Evolutionary conservation across 2,329 filamentous ascomycete genomes (phyloP), one percentile per base, ranked within the genome.

Genomic region (Coleophoma crateriformis): DNA sequence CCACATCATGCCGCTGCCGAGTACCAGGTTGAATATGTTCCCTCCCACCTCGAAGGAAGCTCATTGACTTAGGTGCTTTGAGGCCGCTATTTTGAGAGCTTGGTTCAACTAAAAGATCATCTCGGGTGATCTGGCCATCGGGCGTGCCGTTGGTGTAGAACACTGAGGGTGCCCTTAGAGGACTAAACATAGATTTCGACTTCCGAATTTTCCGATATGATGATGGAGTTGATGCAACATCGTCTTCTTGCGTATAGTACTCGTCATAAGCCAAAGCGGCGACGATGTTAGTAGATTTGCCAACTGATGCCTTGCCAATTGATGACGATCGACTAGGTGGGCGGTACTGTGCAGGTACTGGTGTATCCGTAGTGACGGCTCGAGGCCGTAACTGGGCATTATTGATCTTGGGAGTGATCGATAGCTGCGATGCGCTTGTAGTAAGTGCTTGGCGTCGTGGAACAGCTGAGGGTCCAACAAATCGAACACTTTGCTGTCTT

Each of bases 401-500:
- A 35, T 55, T 61, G 15, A 51, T 8, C 43, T 58, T 57, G 3
- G 44, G 43, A 20, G 50, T 43, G 19, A 57, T 34, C 2, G 51
- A 17, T n/a, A 38, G 40, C 8, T 60, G 54, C 3, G 46, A 44
- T 35, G 55, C 48, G 57, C 59, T 56, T 11, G 47, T 57, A n/a
- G 47, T 54, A 7, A 57, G 47, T 5, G 59, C 61, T 45, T 57
- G 55, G 15, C 56, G 52, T 48, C 55, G 54, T 32, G 54, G 55
- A 32, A 61, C 50, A 6, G 59, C 60, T 51, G 57, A 54, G 4
- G 62, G 58, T 6, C 64, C 61, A n/a, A 55, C 58, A 51, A 67
- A 84, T 1, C 81, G 74, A 39, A 85, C 72, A 56, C 81, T 84
- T 49, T 77, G 75, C 50, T 75, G 72, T 7, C 71, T 72, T 38